Evolutionary conservation across 2,329 filamentous ascomycete genomes (phyloP).

Genomic region (Claviceps paspali): DNA sequence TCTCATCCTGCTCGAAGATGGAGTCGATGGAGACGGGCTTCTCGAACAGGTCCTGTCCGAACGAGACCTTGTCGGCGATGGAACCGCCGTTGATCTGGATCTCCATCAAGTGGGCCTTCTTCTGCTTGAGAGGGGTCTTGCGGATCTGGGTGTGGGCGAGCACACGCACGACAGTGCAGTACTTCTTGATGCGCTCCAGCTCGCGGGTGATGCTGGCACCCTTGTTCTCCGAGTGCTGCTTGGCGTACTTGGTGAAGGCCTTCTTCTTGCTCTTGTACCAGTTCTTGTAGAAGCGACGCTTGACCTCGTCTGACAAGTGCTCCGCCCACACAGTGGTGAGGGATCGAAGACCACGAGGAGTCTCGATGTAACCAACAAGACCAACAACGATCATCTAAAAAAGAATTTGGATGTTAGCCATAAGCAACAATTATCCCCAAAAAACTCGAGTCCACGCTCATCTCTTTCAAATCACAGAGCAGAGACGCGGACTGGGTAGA

Average conservation of each 20-base stretch:
- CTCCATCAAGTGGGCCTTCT: conserved; percentile 99
- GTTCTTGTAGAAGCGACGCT: conserved; percentile 99
- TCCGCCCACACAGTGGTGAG: conserved; percentile 99
- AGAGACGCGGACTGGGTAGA: background rate
- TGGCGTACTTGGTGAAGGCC: conserved; percentile 99
- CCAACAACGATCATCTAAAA: conserved; percentile 97
- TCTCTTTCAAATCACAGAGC: background rate
- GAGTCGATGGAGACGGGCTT: conserved; percentile 86
- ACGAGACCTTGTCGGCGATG: conserved; percentile 91
- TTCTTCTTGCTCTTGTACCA: conserved; percentile 99
- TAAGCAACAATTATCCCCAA: conserved; percentile 32
- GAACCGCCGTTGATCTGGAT: conserved; percentile 98
- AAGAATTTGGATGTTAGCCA: conserved; percentile 47
- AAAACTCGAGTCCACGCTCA: background rate
- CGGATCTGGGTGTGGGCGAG: conserved; percentile 99
- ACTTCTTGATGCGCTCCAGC: conserved; percentile 99
- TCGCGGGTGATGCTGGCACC: conserved; percentile 87
- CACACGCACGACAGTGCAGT: conserved; percentile 98
- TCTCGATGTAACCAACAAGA: conserved; percentile 99
- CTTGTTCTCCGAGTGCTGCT: conserved; percentile 94
- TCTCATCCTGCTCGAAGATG: conserved; percentile 99
- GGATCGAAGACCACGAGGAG: conserved; percentile 95
- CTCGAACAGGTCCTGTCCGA: conserved; percentile 93
- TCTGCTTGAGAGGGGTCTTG: conserved; percentile 99
- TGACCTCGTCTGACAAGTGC: conserved; percentile 96